These are phyloP conservation scores for Alternaria consortialis DNA, from an alignment of 2,329 filamentous ascomycete genomes.

Conservation along the genomic window DNA sequence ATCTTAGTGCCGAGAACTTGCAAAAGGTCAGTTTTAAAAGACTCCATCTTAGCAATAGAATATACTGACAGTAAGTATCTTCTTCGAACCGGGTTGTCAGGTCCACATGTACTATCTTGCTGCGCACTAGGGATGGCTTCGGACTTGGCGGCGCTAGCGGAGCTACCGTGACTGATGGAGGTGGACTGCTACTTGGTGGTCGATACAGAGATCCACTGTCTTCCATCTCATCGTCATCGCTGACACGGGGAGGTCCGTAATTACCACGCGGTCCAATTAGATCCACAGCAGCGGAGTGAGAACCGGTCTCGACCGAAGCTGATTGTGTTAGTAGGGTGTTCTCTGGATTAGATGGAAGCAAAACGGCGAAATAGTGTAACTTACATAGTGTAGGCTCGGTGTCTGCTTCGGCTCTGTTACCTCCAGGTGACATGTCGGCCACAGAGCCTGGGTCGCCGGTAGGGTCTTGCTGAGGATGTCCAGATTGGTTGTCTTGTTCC, in stretches of 20 bases:
- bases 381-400: not conserved
- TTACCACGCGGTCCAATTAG: not conserved
- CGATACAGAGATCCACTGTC: not conserved
- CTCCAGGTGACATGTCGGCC: slow-evolving; percentile 73
- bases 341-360: not conserved
- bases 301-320: not conserved
- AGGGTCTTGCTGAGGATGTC: slow-evolving; percentile 58
- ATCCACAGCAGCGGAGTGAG: not conserved
- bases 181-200: not conserved
- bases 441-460: slow-evolving; percentile 65
- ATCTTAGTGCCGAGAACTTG: not conserved
- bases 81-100: not conserved
- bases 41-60: not conserved
- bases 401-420: slow-evolving; percentile 58
- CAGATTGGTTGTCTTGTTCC: slow-evolving; percentile 74
- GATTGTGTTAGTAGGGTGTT: not conserved
- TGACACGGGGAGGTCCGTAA: not conserved
- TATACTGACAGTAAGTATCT: not conserved
- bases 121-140: not conserved
- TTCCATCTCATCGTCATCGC: not conserved
- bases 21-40: not conserved
- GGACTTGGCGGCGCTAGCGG: not conserved
- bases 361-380: not conserved
- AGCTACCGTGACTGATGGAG: not conserved
- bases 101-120: not conserved